Base-by-base conservation (phyloP, 305 asterid species). In the Solanum chacoense region DNA sequence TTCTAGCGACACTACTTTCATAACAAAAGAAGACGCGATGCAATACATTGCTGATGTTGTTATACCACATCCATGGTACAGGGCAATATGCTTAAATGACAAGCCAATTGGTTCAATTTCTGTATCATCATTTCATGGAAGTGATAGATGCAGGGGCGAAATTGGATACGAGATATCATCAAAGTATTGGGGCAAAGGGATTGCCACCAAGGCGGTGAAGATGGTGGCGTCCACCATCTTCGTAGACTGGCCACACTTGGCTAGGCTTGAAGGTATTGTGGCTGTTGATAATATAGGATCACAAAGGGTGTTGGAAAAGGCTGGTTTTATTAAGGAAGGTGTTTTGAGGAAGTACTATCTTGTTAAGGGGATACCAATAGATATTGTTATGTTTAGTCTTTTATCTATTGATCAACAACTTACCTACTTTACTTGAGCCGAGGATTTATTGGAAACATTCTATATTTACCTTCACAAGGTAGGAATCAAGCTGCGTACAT, bases 251-350 rank as follows among this genome's bases (percentile, higher is more conserved):
- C 92, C 89, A 6, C 93, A 94, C 36, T 90, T 95, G 88, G 95
- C 93, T 90, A 91, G 98, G 90, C 90, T 94, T 88, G 93, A 94
- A 92, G 97, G 93, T 88, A 85, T 93, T 89, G 96, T 91, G 90
- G 96, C 89, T 84, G 91, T 93, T 69, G 94, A 94, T 12, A 95
- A 95, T 85, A 4, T 89, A 87, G 96, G 93, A 35, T 96, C 98
- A 78, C 97, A 95, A 86, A 90, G 95, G 93, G 97, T 96, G 87
- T 7, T 95, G 95, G 96, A 94, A 90, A 96, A 95, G 92, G 97
- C 92, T 7, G 97, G 98, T 65, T 96, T 96, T 32, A 69, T 2
- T 8, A 93, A 89, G 74, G 98, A 95, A 88, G 98, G 97, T 63
- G 90, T 96, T 72, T 76, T 95, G 89, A 94, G 97, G 93, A 95